phyloP scores from a whole-genome alignment of 192 early-diverging fungal genomes.

The Chytriomyces sp. region DNA sequence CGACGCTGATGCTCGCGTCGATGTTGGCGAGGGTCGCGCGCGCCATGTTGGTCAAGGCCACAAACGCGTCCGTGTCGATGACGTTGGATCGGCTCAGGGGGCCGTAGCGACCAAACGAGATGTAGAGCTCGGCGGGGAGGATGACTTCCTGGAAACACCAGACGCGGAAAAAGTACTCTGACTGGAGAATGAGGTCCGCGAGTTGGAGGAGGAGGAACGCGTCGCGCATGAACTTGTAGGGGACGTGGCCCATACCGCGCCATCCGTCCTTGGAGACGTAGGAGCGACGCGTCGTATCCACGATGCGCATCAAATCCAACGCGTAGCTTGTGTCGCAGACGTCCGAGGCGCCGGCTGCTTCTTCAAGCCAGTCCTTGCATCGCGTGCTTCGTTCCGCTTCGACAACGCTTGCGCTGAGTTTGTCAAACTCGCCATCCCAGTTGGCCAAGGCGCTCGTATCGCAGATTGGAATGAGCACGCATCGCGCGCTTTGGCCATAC shows the following conservation, averaged over 20 bases:
- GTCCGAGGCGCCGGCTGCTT: background rate
- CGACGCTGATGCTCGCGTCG: background rate
- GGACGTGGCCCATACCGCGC: slow-evolving; percentile 4
- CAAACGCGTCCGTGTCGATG: slow-evolving; percentile 6
- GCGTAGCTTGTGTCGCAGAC: background rate
- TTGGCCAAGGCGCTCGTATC: background rate
- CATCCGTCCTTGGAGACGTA: slow-evolving; percentile 11
- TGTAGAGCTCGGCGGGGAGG: slow-evolving; percentile 1
- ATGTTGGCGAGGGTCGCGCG: background rate
- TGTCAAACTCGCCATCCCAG: background rate
- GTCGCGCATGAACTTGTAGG: slow-evolving; percentile 14
- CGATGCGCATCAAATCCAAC: background rate
- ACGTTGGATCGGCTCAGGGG: background rate
- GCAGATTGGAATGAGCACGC: background rate
- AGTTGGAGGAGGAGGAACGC: background rate
- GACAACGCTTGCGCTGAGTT: background rate
- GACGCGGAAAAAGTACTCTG: slow-evolving; percentile 18
- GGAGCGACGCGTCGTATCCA: background rate
- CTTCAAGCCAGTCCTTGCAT: background rate
- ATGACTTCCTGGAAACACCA: slow-evolving; percentile 21
- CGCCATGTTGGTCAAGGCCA: background rate
- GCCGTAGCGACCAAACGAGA: background rate
- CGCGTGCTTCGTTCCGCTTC: background rate
- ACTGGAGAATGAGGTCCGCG: background rate
- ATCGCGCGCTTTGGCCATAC: background rate